Evolutionary conservation across 192 early-diverging fungal species (phyloP), one percentile per base, ranked within the genome.

Genomic region (Radiomyces spectabilis): DNA sequence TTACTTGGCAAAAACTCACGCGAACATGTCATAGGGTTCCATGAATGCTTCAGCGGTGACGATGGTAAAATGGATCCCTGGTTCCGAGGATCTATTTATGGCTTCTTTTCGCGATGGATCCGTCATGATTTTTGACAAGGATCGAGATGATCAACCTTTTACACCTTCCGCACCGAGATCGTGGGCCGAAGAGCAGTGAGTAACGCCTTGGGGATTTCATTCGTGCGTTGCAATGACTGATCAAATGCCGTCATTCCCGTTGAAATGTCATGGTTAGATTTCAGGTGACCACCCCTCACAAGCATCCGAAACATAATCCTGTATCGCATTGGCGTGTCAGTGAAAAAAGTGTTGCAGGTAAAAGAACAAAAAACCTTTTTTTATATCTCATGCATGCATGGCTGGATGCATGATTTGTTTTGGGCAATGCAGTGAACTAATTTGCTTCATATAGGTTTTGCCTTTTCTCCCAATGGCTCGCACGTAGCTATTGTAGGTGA

Each of bases 1-100:
- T 25, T 48, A 4, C 24, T 48, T 26, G 7, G 13, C 27, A 4
- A 19, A 16, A 38, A 40, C 29, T 4, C 19, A n/a, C 13, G 19
- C 18, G 33, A 25, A 24, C 13, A 55, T 45, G 15, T 30, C 37
- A 18, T 57, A 84, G 78, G 82, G 82, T 19, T 65, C 76, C 4
- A 82, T 93, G 40, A 79, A 77, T 40, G 72, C 69, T 35, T 66
- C 78, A 8, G 66, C 77, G 7, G 87, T 94, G 15, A 87, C 87
- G 5, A 83, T 84, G 63, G 75, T 96, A 3, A 83, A 82, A 69
- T 98, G 95, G 93, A 64, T 96, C 45, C 95, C 95, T 0, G 86
- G 81, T 5, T 90, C 89, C 0, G 87, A 91, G 40, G 86, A 64
- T 26, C 65, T 80, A 59, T 98, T 96, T 65, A 81, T 94, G 68